Conservation (phyloP, 495 filamentous ascomycete species). For the Penicillium goetzii region DNA sequence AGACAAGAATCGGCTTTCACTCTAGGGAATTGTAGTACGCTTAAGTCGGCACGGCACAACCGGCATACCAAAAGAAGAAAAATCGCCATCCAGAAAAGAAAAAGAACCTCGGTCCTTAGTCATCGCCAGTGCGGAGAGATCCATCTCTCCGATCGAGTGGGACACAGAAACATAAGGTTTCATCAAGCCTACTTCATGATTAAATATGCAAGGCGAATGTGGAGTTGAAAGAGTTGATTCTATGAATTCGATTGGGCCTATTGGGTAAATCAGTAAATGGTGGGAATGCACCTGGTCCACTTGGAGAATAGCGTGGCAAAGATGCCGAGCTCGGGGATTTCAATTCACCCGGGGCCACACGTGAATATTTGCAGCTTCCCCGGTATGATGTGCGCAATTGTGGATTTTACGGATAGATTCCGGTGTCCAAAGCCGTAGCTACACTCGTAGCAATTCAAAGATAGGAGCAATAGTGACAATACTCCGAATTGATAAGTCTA, state of each 20-base stretch:
- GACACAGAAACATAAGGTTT: neutral
- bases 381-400: neutral
- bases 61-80: conserved; percentile 3
- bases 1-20: neutral
- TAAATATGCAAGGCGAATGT: neutral
- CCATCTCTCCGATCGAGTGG: conserved; percentile 22
- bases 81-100: neutral
- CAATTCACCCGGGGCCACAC: neutral
- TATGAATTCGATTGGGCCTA: neutral
- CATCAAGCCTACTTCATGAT: neutral
- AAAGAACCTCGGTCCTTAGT: conserved; percentile 18
- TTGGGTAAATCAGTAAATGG: neutral
- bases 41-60: neutral
- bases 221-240: neutral
- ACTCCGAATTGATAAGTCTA: neutral
- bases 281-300: neutral
- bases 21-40: neutral
- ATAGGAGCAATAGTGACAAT: neutral
- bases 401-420: neutral
- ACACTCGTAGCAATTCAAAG: neutral
- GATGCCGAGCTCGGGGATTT: neutral
- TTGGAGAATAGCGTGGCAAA: neutral
- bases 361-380: neutral
- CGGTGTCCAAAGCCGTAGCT: neutral
- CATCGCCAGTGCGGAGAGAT: conserved; percentile 30